A percentile compares a stretch with the other conserved stretches of the same genome.
These are phyloP conservation scores for Batkoa obscura DNA, from an alignment of 371 early-diverging fungal species.

Conservation along the genomic window DNA sequence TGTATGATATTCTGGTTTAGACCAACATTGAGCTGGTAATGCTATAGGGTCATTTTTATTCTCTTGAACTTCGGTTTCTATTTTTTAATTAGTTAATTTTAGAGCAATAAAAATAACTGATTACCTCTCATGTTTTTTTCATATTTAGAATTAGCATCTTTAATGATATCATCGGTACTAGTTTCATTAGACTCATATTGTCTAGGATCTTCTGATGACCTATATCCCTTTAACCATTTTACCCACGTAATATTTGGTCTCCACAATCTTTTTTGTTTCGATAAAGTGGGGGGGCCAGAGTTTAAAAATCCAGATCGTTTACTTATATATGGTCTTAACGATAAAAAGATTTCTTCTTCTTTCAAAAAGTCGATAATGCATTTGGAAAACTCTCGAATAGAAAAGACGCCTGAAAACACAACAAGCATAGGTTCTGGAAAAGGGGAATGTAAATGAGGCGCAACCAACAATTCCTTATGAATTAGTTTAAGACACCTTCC, in stretches of 20 bases:
- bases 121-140: neutral
- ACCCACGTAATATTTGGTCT: neutral
- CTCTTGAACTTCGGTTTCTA: neutral
- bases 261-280: neutral
- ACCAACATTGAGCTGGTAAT: constrained; percentile 1
- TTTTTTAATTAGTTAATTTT: neutral
- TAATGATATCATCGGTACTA: neutral
- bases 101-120: neutral
- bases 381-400: neutral
- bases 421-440: constrained; percentile 5
- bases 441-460: neutral
- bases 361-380: neutral
- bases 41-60: neutral
- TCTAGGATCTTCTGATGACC: neutral
- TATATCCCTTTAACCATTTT: neutral
- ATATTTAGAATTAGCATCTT: neutral
- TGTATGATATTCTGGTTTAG: neutral
- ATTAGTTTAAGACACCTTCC: constrained; percentile 1
- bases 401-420: constrained; percentile 5
- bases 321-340: neutral
- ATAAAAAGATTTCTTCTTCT: neutral
- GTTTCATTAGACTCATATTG: neutral
- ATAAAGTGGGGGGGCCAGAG: neutral
- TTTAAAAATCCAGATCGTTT: neutral
- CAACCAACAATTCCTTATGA: neutral